Conservation (phyloP, 371 early-diverging fungal genomes). For the Actinomortierella ambigua region DNA sequence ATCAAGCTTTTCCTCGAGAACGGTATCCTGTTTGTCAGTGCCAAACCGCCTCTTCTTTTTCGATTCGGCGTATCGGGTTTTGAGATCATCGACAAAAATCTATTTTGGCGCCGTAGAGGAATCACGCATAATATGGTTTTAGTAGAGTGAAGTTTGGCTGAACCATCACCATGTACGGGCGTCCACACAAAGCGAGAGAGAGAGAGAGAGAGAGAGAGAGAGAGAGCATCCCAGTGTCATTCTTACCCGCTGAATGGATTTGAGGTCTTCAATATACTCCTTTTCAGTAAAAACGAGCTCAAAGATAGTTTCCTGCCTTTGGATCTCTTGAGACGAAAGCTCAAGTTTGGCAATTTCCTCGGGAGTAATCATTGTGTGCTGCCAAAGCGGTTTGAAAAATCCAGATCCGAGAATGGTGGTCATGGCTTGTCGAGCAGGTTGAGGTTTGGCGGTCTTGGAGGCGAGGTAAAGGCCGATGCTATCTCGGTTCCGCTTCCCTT, state of each 20-base stretch:
- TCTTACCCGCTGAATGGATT: conserved; percentile 37
- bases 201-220: too few relatives aligned
- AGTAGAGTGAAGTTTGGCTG: too few relatives aligned
- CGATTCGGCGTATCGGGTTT: conserved; percentile 35
- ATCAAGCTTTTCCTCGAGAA: conserved; percentile 28
- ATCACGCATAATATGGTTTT: too few relatives aligned
- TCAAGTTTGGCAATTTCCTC: conserved; percentile 32
- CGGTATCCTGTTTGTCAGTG: conserved; percentile 33
- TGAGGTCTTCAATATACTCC: conserved; percentile 43
- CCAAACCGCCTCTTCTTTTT: conserved; percentile 31
- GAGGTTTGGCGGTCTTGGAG: too few relatives aligned
- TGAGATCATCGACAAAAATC: conserved; percentile 43
- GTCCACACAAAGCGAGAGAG: too few relatives aligned
- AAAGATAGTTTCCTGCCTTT: conserved; percentile 45
- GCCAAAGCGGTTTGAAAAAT: conserved; percentile 34
- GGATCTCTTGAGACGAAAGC: conserved; percentile 26
- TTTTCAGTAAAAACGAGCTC: conserved; percentile 43
- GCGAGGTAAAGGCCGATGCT: too few relatives aligned
- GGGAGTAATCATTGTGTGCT: conserved; percentile 31
- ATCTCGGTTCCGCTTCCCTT: too few relatives aligned
- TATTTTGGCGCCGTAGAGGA: not conserved
- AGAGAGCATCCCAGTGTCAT: too few relatives aligned
- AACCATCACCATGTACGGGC: too few relatives aligned
- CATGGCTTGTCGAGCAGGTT: too few relatives aligned
- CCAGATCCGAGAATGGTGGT: conserved; percentile 6